Percentiles rank a stretch among this genome's conserved stretches.
phyloP scores from a whole-genome alignment of 306 rosid species.

The Dicorynia guianensis region DNA sequence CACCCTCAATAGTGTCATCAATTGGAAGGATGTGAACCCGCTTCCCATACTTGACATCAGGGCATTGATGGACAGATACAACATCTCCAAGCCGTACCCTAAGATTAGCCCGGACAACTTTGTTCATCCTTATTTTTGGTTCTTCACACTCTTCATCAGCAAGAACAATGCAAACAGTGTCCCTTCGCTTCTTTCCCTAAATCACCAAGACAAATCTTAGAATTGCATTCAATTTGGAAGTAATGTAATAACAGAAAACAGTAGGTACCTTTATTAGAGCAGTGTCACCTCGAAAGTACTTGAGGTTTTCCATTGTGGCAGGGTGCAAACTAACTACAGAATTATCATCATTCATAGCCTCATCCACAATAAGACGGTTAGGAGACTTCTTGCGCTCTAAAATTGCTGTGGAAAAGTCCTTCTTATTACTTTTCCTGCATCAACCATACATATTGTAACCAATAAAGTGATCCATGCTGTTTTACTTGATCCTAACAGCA shows the following conservation, averaged over 20 bases:
- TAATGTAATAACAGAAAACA: neutral
- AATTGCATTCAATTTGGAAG: neutral
- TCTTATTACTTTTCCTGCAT: conserved; percentile 55
- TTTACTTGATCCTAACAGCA: conserved; percentile 7
- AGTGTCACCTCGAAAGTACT: conserved; percentile 64
- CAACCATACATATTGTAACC: conserved; percentile 15
- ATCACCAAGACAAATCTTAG: conserved; percentile 19
- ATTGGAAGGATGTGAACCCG: conserved; percentile 70
- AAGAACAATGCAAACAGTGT: conserved; percentile 71
- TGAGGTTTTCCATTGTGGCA: conserved; percentile 65
- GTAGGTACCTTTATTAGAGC: conserved; percentile 58
- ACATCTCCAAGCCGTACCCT: conserved; percentile 70
- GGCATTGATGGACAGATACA: conserved; percentile 63
- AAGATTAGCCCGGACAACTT: conserved; percentile 66
- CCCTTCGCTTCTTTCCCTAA: conserved; percentile 72
- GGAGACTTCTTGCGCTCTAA: conserved; percentile 74
- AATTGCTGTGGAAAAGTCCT: conserved; percentile 68
- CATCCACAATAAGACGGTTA: conserved; percentile 70
- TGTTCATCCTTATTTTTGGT: conserved; percentile 72
- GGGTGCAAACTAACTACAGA: conserved; percentile 68
- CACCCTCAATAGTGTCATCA: conserved; percentile 74
- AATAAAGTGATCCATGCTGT: neutral
- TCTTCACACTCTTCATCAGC: conserved; percentile 66
- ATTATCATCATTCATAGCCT: conserved; percentile 65
- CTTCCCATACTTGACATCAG: conserved; percentile 71